phyloP scores from a whole-genome alignment of 768 basidiomycete species.

The Russula sp. region DNA sequence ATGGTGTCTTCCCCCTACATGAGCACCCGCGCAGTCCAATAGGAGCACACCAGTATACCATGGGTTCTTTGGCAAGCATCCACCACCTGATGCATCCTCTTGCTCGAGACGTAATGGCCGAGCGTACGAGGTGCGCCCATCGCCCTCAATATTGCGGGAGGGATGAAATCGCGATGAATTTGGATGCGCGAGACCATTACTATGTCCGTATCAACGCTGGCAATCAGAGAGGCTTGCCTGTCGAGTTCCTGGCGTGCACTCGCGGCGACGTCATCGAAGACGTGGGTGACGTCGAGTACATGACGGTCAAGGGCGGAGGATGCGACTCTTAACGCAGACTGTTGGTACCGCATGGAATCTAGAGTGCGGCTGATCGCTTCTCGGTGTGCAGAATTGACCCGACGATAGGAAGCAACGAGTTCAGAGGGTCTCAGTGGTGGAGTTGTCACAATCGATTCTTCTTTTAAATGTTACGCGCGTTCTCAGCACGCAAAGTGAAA shows the following conservation, averaged over 20 bases:
- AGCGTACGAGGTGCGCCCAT: slow-evolving; percentile 67
- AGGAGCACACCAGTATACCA: slow-evolving; percentile 36
- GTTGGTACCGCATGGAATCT: slow-evolving; percentile 52
- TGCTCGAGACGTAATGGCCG: slow-evolving; percentile 70
- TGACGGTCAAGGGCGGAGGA: slow-evolving; percentile 63
- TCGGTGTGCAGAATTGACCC: slow-evolving; percentile 54
- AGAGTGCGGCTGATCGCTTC: slow-evolving; percentile 50
- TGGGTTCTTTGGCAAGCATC: slow-evolving; percentile 64
- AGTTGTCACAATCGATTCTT: slow-evolving; percentile 54
- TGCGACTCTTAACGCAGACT: slow-evolving; percentile 63
- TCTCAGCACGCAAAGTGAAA: background rate
- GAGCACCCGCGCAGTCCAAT: background rate
- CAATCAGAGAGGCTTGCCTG: slow-evolving; percentile 60
- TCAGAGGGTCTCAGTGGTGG: slow-evolving; percentile 66
- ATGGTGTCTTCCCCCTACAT: background rate
- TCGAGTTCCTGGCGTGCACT: slow-evolving; percentile 55
- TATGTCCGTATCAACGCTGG: slow-evolving; percentile 61
- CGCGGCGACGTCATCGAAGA: slow-evolving; percentile 56
- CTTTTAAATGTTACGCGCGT: slow-evolving; percentile 29
- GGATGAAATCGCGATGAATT: slow-evolving; percentile 66
- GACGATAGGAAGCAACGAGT: slow-evolving; percentile 58
- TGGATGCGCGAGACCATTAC: slow-evolving; percentile 57
- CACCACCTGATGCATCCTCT: slow-evolving; percentile 76
- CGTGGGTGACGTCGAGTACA: slow-evolving; percentile 59
- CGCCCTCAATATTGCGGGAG: slow-evolving; percentile 52